Evolutionary conservation across 345 rosid genomes (phyloP), one percentile per base, ranked within the genome.

Genomic region (Sonneratia caseolaris): DNA sequence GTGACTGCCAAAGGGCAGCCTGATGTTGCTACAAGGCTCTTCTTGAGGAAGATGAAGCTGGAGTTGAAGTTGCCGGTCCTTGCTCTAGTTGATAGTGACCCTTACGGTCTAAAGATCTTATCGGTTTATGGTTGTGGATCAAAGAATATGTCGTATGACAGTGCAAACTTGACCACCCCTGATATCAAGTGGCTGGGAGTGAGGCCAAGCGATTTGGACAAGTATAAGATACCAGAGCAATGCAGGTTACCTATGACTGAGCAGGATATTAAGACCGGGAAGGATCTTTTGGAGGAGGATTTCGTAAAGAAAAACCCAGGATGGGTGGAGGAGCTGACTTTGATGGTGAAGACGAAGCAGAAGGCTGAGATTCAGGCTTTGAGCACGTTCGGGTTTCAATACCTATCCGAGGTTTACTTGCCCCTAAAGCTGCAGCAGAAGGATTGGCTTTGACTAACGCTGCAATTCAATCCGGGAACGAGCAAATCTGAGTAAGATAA

Each of bases 321-420:
- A 13, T 94, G 98, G 98, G 93, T 94, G 18, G 96, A 94, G 80
- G 98, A 94, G 87, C 82, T 94, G 86, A 90, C 77, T 70, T 85
- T 94, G 91, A 91, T 91, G 98, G 96, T 94, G 77, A 94, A 91
- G 78, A 85, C 96, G 0, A 94, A 89, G 80, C 96, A 94, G 81
- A 94, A 94, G 86, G 97, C 98, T 69, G 98, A 94, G 81, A 94
- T 91, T 85, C 98, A 94, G 87, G 98, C 98, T 4, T 73, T 94
- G 91, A 94, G 98, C 71, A 68, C 97, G 3, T 94, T 91, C 7
- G 98, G 97, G 76, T 94, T 94, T 77, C 99, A 95, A 82, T 95
- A 95, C 74, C 82, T 95, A 76, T 87, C 99, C 15, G 92, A 95
- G 84, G 99, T 95, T 80, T 95, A 95, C 79, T 79, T 95, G 85